Evolutionary conservation across 2,329 filamentous ascomycete genomes (phyloP), one percentile per base, ranked within the genome.

Genomic region (Endothia cerciana): DNA sequence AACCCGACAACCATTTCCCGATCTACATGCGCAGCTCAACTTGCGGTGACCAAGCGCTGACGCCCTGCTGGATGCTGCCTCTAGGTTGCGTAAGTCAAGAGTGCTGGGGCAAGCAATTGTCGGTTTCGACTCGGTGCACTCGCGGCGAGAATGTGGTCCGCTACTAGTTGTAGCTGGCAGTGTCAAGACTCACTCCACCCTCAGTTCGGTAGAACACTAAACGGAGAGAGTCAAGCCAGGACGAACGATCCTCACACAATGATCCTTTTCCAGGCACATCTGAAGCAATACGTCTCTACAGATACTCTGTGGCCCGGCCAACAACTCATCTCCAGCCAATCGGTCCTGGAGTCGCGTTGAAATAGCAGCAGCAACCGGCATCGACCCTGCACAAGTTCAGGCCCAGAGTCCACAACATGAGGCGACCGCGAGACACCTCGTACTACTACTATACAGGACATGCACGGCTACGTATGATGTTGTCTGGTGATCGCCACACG

Each of bases 361-460:
- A n/a, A n/a, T n/a, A n/a, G n/a, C n/a, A n/a, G n/a, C n/a, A 36
- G 33, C 33, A 36, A 10, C 33, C 33, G n/a, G 64, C 60, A 65
- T 59, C 55, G 53, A 58, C 64, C 64, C 60, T 65, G 64, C 55
- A 65, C 25, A 4, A 17, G 15, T n/a, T 60, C 55, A 63, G 10
- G 60, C 60, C 60, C 57, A 47, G 19, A 55, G 30, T 38, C 13
- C 53, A 33, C 43, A 51, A 43, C n/a, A 47, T 45, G 59, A 56
- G 49, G 58, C 58, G 51, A 58, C 19, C 41, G 22, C 38, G 41
- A 65, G n/a, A 2, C 41, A 8, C 1, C 28, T 28, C 17, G 3
- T 36, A n/a, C 19, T n/a, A 30, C 19, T n/a, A 28, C 25, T 13
- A 22, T 28, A 55, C 19, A 22, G 33, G 33, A 22, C n/a, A 55